Percentiles rank a stretch among this genome's conserved stretches.
phyloP scores from a whole-genome alignment of 495 filamentous ascomycete species.

The Penicillium manginii region DNA sequence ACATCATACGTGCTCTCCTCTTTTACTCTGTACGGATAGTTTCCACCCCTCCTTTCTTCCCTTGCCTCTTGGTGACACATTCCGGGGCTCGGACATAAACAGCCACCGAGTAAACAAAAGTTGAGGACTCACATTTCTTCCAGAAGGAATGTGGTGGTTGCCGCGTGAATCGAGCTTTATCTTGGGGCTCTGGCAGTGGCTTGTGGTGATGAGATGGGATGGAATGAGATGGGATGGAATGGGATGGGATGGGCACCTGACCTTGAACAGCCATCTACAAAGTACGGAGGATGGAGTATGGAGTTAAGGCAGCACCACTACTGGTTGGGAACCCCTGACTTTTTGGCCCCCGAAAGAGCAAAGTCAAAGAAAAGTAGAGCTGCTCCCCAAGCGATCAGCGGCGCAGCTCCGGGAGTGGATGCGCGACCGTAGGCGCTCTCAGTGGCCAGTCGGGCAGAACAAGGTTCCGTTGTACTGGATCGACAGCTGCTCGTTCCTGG shows the following conservation, averaged over 20 bases:
- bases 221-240: too few species aligned
- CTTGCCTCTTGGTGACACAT: constrained; percentile 11
- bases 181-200: neutral
- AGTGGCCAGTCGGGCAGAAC: neutral
- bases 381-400: constrained; percentile 1
- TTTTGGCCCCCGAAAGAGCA: neutral
- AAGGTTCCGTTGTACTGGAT: constrained; percentile 11
- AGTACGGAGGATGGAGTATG: neutral
- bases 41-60: neutral
- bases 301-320: too few species aligned
- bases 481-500: constrained; percentile 11
- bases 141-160: constrained; percentile 11
- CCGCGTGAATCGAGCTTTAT: constrained; percentile 1
- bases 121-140: constrained; percentile 12
- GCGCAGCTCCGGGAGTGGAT: constrained; percentile 4
- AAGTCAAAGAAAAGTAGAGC: neutral
- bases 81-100: neutral
- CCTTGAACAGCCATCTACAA: neutral
- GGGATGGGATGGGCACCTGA: too few species aligned
- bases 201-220: neutral
- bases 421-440: neutral
- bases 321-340: neutral
- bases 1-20: too few species aligned
- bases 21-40: too few species aligned
- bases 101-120: constrained; percentile 11